These are phyloP conservation scores for Jatropha curcas DNA, from an alignment of 345 rosid species.

Conservation along the genomic window DNA sequence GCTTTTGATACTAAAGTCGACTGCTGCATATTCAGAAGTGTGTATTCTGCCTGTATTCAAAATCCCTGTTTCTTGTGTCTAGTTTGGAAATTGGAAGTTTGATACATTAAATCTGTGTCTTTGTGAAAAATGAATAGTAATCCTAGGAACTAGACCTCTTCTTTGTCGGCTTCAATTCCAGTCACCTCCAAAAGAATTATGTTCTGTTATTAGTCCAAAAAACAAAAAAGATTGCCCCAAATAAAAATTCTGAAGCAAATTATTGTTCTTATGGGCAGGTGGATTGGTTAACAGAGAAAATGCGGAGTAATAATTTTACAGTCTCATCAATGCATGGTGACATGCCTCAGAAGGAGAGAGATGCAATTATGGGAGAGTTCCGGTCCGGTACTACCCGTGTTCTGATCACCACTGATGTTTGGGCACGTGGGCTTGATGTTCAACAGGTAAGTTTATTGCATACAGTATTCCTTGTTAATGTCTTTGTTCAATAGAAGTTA, in stretches of 20 bases:
- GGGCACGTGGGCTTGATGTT: constrained; percentile 98
- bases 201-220: background rate
- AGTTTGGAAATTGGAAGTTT: background rate
- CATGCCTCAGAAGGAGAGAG: constrained; percentile 99
- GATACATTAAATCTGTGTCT: background rate
- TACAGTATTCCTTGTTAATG: background rate
- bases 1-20: background rate
- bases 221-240: too few species aligned
- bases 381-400: constrained; percentile 82
- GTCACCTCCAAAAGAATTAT: background rate
- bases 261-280: constrained; percentile 45
- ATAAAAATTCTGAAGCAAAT: background rate
- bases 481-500: background rate
- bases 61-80: background rate
- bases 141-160: background rate
- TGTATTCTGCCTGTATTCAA: background rate
- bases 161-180: too few species aligned
- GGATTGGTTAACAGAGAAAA: constrained; percentile 97
- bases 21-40: background rate
- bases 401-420: constrained; percentile 95
- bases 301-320: constrained; percentile 88
- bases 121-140: background rate
- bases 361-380: constrained; percentile 84
- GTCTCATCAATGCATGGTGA: constrained; percentile 99
- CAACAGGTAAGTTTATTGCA: constrained; percentile 62